phyloP scores from a whole-genome alignment of 2,329 filamentous ascomycete species.

The Aulographum hederae region DNA sequence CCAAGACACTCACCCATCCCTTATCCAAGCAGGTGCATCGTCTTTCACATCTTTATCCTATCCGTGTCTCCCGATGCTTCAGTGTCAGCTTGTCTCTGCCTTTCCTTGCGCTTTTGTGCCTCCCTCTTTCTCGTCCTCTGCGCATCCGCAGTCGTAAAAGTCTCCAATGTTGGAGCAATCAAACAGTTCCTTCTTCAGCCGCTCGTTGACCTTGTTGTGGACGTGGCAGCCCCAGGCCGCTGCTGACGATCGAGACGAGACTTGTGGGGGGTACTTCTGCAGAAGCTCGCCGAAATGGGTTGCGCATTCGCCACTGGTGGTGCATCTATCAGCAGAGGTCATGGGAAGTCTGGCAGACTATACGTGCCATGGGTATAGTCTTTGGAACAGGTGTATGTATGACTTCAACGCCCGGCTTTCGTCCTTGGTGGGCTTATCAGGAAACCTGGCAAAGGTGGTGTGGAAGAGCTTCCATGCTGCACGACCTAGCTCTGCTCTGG shows the following conservation, averaged over 20 bases:
- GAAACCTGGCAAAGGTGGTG: conserved; percentile 47
- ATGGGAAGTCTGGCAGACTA: conserved; percentile 6
- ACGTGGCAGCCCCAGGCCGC: conserved; percentile 49
- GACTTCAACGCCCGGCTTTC: conserved; percentile 40
- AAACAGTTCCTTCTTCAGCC: conserved; percentile 40
- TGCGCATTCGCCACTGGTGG: conserved; percentile 41
- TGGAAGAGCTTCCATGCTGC: conserved; percentile 49
- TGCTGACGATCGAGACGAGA: conserved; percentile 40
- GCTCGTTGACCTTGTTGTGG: conserved; percentile 47
- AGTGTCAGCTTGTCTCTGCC: too few species aligned
- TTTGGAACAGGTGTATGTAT: conserved; percentile 45
- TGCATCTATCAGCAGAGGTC: conserved; percentile 10
- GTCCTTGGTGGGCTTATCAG: conserved; percentile 41
- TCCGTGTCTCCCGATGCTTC: too few species aligned
- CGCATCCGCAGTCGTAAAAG: conserved; percentile 49
- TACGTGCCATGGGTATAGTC: conserved; percentile 42
- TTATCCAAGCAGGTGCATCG: too few species aligned
- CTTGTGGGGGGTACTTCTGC: conserved; percentile 44
- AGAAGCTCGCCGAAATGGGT: conserved; percentile 43
- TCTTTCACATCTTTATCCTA: too few species aligned
- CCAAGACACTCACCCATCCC: too few species aligned
- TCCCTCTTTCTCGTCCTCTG: conserved; percentile 26
- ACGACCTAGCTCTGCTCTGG: conserved; percentile 44
- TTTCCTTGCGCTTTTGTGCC: conserved; percentile 5
- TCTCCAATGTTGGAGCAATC: conserved; percentile 47